A percentile compares a stretch with the other conserved stretches of the same genome.
phyloP scores from a whole-genome alignment of 805 yeast genomes.

The Sungouiozyma ichnusensis region DNA sequence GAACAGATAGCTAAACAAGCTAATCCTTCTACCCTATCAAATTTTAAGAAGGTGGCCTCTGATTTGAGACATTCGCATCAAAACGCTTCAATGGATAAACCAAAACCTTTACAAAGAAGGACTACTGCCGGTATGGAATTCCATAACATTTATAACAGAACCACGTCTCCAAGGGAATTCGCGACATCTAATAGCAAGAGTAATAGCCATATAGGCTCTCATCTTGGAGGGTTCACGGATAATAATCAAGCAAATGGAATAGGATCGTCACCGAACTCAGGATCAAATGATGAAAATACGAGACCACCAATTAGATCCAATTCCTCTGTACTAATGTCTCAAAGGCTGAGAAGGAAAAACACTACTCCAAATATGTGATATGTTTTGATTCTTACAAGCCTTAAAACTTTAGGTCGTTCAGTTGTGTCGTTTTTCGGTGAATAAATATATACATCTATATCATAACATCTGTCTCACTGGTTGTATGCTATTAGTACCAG shows the following conservation, averaged over 20 bases:
- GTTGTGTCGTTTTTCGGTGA: no score
- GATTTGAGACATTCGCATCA: conserved; percentile 2
- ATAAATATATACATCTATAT: background rate
- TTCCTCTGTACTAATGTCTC: conserved; percentile 22
- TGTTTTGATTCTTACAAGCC: background rate
- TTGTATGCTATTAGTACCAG: conserved; percentile 3
- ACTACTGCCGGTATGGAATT: conserved; percentile 19
- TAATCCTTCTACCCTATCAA: background rate
- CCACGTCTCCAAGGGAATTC: conserved; percentile 3
- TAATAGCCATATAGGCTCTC: background rate
- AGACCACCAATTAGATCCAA: conserved; percentile 1
- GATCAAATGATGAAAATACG: background rate
- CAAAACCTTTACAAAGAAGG: background rate
- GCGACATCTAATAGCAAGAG: conserved; percentile 1
- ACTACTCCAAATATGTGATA: conserved; percentile 6
- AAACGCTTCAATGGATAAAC: background rate
- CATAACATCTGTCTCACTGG: conserved; percentile 15
- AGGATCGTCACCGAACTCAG: background rate
- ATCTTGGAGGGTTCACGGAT: no score
- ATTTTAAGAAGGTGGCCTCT: background rate
- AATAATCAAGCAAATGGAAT: no score
- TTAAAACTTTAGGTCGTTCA: no score
- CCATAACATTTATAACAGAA: conserved; percentile 14
- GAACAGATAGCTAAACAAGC: conserved; percentile 8
- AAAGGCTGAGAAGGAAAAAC: conserved; percentile 19